Evolutionary conservation across 2,329 filamentous ascomycete genomes (phyloP).

Genomic region (Camptophora hylomeconis): DNA sequence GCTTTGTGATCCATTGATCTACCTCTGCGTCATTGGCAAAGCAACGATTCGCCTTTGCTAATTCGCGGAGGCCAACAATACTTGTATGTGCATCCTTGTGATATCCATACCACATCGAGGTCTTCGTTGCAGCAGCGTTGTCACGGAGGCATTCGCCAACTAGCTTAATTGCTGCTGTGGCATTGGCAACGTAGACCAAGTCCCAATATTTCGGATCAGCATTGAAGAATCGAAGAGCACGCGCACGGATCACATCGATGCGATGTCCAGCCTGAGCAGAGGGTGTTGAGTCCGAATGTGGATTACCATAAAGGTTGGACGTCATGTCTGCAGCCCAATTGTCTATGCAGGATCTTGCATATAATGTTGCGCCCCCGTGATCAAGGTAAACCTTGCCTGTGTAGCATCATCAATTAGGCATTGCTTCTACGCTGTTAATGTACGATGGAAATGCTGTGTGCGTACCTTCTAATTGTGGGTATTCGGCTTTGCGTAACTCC

Average conservation of each 20-base stretch:
- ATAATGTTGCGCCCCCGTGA: constrained; percentile 76
- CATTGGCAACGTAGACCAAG: constrained; percentile 79
- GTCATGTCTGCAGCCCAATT: constrained; percentile 65
- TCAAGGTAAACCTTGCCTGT: constrained; percentile 73
- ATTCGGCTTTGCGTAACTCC: no score
- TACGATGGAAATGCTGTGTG: no score
- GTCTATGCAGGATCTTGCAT: constrained; percentile 67
- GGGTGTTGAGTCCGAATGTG: constrained; percentile 70
- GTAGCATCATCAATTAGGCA: no score
- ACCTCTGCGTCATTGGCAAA: constrained; percentile 52
- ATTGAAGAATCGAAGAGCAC: constrained; percentile 61
- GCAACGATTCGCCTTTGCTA: constrained; percentile 52
- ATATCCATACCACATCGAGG: constrained; percentile 74
- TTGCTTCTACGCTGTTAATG: no score
- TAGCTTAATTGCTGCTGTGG: constrained; percentile 83
- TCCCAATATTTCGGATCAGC: constrained; percentile 73
- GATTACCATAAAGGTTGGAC: constrained; percentile 70
- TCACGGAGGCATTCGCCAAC: constrained; percentile 65
- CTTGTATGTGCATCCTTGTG: constrained; percentile 79
- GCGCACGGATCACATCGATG: constrained; percentile 61
- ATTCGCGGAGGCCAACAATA: constrained; percentile 64
- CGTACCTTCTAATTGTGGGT: no score
- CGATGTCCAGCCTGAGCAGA: constrained; percentile 62
- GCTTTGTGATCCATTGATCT: constrained; percentile 44
- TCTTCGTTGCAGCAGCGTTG: no score